Evolutionary conservation across 192 early-diverging fungal species (phyloP), one percentile per base, ranked within the genome.

Genomic region (Spizellomyces punctatus): DNA sequence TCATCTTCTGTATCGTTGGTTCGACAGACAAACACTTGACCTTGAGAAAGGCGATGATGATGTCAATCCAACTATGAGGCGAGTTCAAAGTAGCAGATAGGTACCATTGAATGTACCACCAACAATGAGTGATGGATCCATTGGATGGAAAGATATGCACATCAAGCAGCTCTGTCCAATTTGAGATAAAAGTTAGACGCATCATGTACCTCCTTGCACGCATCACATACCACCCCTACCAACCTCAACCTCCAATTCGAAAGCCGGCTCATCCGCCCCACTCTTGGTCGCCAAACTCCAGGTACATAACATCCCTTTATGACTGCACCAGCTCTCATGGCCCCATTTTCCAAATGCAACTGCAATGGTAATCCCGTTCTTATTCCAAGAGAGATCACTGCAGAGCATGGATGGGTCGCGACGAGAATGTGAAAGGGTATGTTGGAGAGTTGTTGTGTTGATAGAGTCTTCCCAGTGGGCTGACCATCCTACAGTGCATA

Each of bases 81-180:
- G 14, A 54, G 50, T 16, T 22, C 4, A 0, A 27, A 36, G 1
- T 3, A 36, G 27, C 27, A 36, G 0, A 69, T 21, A 5, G 47
- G 19, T 63, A 65, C 77, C 81, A 60, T 77, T 80, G 48, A 78
- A 85, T 7, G 73, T 75, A 4, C 81, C 83, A 8, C 74, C 83
- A 2, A 77, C 83, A 10, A 82, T 66, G 47, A 82, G 45, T 2
- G 74, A 74, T 22, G 83, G 83, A 22, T 65, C 46, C 58, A 71
- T 74, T 12, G 83, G 83, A 79, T 85, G 83, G 49, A 78, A 85
- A 0, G 73, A 73, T 9, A 85, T 56, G 16, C 67, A 66, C 68
- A 80, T 82, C 12, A 80, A 43, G 60, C 83, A 85, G 56, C 76
- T 81, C 76, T 79, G 42, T 5, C 19, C 19, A 16, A 46, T 46